Percentiles rank a stretch among this genome's conserved stretches.
These are phyloP conservation scores for Aegilops umbellulata DNA, from an alignment of 176 grass and related monocot species.

Conservation along the genomic window DNA sequence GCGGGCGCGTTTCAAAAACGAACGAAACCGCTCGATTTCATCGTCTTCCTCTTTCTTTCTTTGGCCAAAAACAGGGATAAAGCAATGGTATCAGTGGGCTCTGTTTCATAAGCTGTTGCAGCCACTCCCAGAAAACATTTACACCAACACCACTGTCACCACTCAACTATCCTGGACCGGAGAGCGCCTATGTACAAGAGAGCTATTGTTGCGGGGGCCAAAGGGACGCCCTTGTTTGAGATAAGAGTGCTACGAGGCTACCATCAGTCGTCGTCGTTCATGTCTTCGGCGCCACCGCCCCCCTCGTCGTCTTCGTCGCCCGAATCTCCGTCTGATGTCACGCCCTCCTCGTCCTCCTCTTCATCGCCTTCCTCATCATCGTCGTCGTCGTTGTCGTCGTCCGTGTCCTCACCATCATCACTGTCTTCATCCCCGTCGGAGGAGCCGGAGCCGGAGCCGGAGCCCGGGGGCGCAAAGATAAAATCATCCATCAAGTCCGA, in stretches of 20 bases:
- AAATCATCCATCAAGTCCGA: neutral
- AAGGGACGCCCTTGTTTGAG: neutral
- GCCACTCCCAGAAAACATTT: neutral
- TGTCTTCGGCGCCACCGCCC: neutral
- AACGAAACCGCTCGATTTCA: too few species aligned
- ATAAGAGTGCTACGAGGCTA: neutral
- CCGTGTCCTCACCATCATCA: neutral
- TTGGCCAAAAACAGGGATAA: neutral
- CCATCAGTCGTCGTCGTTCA: neutral
- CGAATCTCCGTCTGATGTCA: neutral
- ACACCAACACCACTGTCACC: neutral
- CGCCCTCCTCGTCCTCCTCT: constrained; percentile 1
- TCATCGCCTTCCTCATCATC: neutral
- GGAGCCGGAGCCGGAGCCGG: neutral
- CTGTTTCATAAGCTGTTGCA: too few species aligned
- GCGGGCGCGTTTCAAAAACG: too few species aligned
- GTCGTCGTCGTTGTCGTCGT: neutral
- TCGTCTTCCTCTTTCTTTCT: neutral
- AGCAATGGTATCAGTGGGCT: too few species aligned
- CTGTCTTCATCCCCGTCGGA: constrained; percentile 1
- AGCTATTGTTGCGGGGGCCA: neutral
- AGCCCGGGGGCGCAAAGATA: constrained; percentile 1
- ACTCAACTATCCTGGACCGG: neutral
- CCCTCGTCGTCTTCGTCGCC: neutral
- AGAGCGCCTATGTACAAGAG: neutral